phyloP scores from a whole-genome alignment of 306 rosid species.

The Trifolium subterraneum region DNA sequence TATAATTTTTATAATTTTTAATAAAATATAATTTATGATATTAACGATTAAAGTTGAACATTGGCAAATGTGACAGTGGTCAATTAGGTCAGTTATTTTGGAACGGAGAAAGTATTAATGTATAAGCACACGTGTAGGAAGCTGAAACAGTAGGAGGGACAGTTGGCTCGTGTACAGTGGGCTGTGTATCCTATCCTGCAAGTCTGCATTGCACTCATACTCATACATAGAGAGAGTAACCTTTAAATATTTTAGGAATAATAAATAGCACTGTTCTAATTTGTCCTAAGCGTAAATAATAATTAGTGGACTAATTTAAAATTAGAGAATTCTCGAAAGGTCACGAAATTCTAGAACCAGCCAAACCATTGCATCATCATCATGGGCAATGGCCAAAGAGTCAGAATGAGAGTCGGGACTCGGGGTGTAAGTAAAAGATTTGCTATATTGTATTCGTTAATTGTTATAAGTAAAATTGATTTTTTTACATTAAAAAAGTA shows the following conservation, averaged over 20 bases:
- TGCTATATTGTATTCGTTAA: too few relatives aligned
- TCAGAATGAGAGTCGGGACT: too few relatives aligned
- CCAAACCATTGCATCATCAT: conserved; percentile 44
- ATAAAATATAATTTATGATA: too few relatives aligned
- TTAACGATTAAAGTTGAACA: too few relatives aligned
- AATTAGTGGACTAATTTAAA: neutral
- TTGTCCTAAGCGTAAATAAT: conserved; percentile 39
- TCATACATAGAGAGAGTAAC: neutral
- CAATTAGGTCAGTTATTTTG: too few relatives aligned
- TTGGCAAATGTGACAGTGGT: too few relatives aligned
- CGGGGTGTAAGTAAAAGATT: too few relatives aligned
- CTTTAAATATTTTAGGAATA: neutral
- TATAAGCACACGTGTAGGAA: conserved; percentile 54
- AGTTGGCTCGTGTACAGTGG: conserved; percentile 32
- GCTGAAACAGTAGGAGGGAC: conserved; percentile 25
- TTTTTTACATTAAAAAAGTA: too few relatives aligned
- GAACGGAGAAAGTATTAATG: neutral
- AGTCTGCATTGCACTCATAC: too few relatives aligned
- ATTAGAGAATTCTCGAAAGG: neutral
- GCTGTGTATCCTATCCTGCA: neutral
- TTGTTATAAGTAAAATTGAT: too few relatives aligned
- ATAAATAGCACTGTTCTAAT: conserved; percentile 29
- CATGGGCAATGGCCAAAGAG: neutral
- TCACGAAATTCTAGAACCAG: conserved; percentile 21
- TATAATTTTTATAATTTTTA: too few relatives aligned